Base-by-base conservation (phyloP, 192 early-diverging fungal species). In the Gamsiella multidivaricata region DNA sequence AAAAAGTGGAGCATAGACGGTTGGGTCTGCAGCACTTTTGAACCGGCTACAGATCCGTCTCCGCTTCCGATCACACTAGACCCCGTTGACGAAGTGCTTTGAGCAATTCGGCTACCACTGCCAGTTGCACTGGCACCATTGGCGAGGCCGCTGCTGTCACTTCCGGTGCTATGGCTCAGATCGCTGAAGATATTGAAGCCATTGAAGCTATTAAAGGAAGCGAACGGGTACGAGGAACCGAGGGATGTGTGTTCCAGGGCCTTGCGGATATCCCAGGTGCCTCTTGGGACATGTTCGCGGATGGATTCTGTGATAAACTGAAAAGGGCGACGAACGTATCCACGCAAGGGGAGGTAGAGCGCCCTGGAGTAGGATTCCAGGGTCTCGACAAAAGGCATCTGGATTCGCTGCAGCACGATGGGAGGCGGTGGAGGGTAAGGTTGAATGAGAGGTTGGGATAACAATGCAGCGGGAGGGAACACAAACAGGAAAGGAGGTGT, bases 321-420 rank as follows among this genome's bases (percentile, higher is more conserved):
- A 41, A 78, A 78, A 31, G 74, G 74, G 12, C 65, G 56, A 34
- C 74, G 74, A 39, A 78, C 60, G 34, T 78, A 78, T 41, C 63
- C 66, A 20, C 74, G 74, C 45, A 78, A 42, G 23, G 74, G 74
- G 23, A 78, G 41, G 61, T 78, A 78, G 74, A 78, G 74, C 36
- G 74, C 74, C 74, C 74, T 78, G 65, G 74, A 78, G 66, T 69
- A 78, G 46, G 65, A 63, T 69, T 78, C 74, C 74, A 78, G 74
- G 74, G 74, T 64, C 65, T 78, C 74, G 49, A 78, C 74, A 68
- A 78, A 68, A 12, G 74, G 74, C 74, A 78, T 78, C 61, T 78
- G 74, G 28, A 78, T 78, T 69, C 74, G 65, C 53, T 78, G 74
- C 74, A 78, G 53, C 74, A 78, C 46, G 74, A 59, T 69, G 64